These are phyloP conservation scores for Sporisorium graminicola DNA, from an alignment of 1,284 basidiomycete species.

Conservation along the genomic window DNA sequence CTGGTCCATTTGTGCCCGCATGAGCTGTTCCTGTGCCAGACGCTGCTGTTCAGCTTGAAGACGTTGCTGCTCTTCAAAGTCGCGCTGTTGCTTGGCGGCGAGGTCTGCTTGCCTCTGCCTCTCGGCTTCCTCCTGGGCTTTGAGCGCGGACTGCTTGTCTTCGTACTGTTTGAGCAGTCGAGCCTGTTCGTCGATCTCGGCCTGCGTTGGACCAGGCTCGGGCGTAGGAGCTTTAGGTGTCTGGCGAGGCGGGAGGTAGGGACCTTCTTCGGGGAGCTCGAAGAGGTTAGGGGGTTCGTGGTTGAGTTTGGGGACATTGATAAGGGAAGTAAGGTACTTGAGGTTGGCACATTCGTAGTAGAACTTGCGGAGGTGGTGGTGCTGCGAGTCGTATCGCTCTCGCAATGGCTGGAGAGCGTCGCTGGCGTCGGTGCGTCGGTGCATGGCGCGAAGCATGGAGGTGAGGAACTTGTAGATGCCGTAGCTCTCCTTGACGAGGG, in stretches of 20 bases:
- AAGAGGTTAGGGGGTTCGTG: constrained; percentile 69
- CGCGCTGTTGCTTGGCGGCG: constrained; percentile 84
- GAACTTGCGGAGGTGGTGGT: constrained; percentile 66
- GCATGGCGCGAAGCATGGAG: constrained; percentile 70
- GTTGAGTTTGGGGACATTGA: constrained; percentile 70
- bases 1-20: constrained; percentile 80
- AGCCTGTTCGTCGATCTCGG: constrained; percentile 90
- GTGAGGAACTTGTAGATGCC: constrained; percentile 70
- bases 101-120: constrained; percentile 82
- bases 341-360: constrained; percentile 70
- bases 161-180: constrained; percentile 97
- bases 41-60: constrained; percentile 90
- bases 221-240: constrained; percentile 59
- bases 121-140: constrained; percentile 84
- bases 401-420: constrained; percentile 68
- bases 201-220: constrained; percentile 59
- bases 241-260: constrained; percentile 57
- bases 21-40: constrained; percentile 86
- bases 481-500: constrained; percentile 69
- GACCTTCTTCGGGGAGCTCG: constrained; percentile 65
- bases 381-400: constrained; percentile 67
- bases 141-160: constrained; percentile 87
- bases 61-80: constrained; percentile 90
- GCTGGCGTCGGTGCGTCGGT: constrained; percentile 67
- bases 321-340: constrained; percentile 68